Percentiles rank a stretch among this genome's conserved stretches.
These are phyloP conservation scores for Arabidopsis lyrata DNA, from an alignment of 441 rosid genomes.

Conservation along the genomic window DNA sequence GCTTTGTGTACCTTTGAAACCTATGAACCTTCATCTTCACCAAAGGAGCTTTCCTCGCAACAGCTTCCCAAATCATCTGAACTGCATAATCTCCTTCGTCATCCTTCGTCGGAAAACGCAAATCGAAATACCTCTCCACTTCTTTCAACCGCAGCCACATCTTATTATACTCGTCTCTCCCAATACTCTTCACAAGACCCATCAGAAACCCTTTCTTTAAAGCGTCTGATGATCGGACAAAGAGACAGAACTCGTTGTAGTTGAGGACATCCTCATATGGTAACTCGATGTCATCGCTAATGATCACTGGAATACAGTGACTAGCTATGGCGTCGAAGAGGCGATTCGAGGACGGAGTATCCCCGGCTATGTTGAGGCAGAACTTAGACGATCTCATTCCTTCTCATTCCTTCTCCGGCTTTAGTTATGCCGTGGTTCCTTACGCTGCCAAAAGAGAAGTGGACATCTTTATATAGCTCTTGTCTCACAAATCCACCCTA, in stretches of 20 bases:
- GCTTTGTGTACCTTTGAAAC: conserved; percentile 56
- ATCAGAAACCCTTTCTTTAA: conserved; percentile 69
- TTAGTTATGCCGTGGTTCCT: conserved; percentile 63
- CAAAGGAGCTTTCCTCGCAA: conserved; percentile 73
- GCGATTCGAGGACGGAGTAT: conserved; percentile 95
- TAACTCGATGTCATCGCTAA: conserved; percentile 92
- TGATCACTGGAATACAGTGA: conserved; percentile 91
- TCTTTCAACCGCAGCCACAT: conserved; percentile 79
- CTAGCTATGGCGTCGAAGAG: conserved; percentile 96
- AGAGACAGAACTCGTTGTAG: conserved; percentile 88
- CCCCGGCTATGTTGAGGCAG: conserved; percentile 95
- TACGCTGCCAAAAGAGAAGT: conserved; percentile 82
- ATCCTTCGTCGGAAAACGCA: conserved; percentile 67
- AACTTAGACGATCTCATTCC: conserved; percentile 94
- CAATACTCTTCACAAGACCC: conserved; percentile 65
- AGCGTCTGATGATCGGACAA: conserved; percentile 86
- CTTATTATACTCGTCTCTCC: conserved; percentile 75
- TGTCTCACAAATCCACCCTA: conserved; percentile 91
- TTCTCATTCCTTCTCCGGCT: conserved; percentile 83
- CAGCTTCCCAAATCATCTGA: conserved; percentile 91
- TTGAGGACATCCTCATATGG: conserved; percentile 89
- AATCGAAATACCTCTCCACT: conserved; percentile 64
- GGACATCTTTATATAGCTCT: conserved; percentile 79
- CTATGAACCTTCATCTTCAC: conserved; percentile 68
- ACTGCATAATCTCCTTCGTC: conserved; percentile 64